Evolutionary conservation across 2,329 filamentous ascomycete genomes (phyloP).

Genomic region (Cyphellophora europaea): DNA sequence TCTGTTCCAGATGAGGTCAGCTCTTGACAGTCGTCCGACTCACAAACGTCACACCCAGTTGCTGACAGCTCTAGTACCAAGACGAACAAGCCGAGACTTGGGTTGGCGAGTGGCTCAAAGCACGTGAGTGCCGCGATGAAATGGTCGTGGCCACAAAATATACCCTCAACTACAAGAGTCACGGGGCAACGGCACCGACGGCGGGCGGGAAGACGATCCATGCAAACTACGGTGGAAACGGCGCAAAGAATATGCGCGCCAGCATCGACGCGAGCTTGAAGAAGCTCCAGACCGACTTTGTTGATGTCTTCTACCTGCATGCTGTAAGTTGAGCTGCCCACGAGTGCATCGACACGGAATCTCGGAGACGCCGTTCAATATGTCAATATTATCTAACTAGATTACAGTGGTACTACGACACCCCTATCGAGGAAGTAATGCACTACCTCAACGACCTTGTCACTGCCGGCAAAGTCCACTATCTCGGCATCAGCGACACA

Average conservation of each 20-base stretch:
- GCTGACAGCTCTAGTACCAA: too few relatives aligned
- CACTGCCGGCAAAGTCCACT: slow-evolving; percentile 52
- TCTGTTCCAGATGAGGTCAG: too few relatives aligned
- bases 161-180: slow-evolving; percentile 23
- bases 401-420: slow-evolving; percentile 53
- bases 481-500: slow-evolving; percentile 59
- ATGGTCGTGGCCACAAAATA: slow-evolving; percentile 49
- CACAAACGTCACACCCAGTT: too few relatives aligned
- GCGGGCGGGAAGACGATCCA: slow-evolving; percentile 11
- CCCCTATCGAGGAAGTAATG: slow-evolving; percentile 52
- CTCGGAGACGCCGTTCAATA: too few relatives aligned
- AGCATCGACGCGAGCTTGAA: slow-evolving; percentile 23
- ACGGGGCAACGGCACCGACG: too few relatives aligned
- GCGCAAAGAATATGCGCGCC: slow-evolving; percentile 22
- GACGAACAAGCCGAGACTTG: slow-evolving; percentile 37
- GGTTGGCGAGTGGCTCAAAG: slow-evolving; percentile 44
- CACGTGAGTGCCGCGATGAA: slow-evolving; percentile 35
- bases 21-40: too few relatives aligned
- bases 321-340: background rate
- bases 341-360: background rate
- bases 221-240: slow-evolving; percentile 33
- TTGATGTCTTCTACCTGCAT: slow-evolving; percentile 20
- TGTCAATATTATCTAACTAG: too few relatives aligned
- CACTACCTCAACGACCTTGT: slow-evolving; percentile 57
- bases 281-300: slow-evolving; percentile 25